These are phyloP conservation scores for Neurospora sp. DNA, from an alignment of 495 filamentous ascomycete species.

Conservation along the genomic window DNA sequence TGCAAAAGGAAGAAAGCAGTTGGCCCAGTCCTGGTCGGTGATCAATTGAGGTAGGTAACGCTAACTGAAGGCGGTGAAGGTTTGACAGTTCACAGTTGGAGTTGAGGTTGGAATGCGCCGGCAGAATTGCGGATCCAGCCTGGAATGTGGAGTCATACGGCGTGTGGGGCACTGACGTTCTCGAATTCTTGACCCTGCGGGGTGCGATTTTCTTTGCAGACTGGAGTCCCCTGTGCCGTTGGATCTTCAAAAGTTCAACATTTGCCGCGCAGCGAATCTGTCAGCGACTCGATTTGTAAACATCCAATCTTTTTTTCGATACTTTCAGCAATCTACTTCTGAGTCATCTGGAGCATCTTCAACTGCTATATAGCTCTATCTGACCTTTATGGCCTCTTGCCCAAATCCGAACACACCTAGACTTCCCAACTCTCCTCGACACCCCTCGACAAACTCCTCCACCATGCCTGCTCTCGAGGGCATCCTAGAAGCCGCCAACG, in stretches of 20 bases:
- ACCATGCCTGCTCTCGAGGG: conserved; percentile 20
- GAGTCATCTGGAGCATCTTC: neutral
- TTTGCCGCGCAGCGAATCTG: neutral
- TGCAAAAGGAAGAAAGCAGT: neutral
- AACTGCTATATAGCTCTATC: neutral
- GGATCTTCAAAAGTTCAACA: neutral
- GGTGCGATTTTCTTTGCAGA: neutral
- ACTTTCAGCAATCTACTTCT: neutral
- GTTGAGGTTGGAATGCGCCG: neutral
- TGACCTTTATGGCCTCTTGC: neutral
- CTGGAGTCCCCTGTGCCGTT: too few relatives aligned
- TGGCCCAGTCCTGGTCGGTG: neutral
- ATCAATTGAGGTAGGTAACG: neutral
- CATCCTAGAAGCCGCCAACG: conserved; percentile 2
- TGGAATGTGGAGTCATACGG: neutral
- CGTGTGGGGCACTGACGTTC: neutral
- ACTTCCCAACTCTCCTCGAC: neutral
- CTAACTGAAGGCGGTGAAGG: neutral
- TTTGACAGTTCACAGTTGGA: neutral
- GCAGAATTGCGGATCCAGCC: neutral
- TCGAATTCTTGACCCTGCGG: neutral
- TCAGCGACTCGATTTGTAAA: neutral
- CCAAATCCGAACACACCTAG: neutral
- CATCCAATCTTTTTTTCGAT: neutral
- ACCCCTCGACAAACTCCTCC: neutral